Evolutionary conservation across 208 protist species (phyloP).

Genomic region (Leishmania tropica): DNA sequence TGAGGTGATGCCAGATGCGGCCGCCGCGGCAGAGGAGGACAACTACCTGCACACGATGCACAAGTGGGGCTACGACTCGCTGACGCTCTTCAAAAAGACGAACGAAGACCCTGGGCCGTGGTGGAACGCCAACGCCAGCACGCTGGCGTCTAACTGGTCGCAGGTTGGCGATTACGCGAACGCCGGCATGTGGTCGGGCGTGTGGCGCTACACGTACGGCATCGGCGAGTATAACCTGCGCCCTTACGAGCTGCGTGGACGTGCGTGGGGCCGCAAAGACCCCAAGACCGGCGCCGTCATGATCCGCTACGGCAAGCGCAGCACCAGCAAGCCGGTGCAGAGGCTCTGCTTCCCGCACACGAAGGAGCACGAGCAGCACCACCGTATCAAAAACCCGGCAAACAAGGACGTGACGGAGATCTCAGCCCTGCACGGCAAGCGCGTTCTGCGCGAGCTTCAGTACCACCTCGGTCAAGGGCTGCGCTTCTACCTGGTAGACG

Average conservation of each 20-base stretch:
- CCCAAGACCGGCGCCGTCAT: conserved; percentile 57
- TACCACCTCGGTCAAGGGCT: conserved; percentile 89
- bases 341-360: conserved; percentile 82
- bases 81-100: conserved; percentile 85
- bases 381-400: conserved; percentile 72
- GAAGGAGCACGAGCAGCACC: conserved; percentile 80
- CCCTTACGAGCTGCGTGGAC: conserved; percentile 71
- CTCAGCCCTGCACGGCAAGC: conserved; percentile 77
- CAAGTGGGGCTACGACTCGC: conserved; percentile 86
- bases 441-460: conserved; percentile 86
- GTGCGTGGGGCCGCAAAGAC: conserved; percentile 74
- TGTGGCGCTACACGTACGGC: conserved; percentile 91
- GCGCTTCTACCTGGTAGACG: conserved; percentile 90
- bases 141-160: conserved; percentile 82
- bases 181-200: conserved; percentile 89
- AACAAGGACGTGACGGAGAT: conserved; percentile 65
- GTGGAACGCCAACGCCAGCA: conserved; percentile 91
- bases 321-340: conserved; percentile 39
- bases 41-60: conserved; percentile 80
- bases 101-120: conserved; percentile 90
- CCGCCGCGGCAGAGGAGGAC: conserved; percentile 9
- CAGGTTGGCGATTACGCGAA: conserved; percentile 91
- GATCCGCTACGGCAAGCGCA: conserved; percentile 51
- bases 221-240: conserved; percentile 88
- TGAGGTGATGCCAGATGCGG: conserved; percentile 53